Evolutionary conservation across 768 basidiomycete species (phyloP), one percentile per base, ranked within the genome.

Genomic region (Psilocybe sp.): DNA sequence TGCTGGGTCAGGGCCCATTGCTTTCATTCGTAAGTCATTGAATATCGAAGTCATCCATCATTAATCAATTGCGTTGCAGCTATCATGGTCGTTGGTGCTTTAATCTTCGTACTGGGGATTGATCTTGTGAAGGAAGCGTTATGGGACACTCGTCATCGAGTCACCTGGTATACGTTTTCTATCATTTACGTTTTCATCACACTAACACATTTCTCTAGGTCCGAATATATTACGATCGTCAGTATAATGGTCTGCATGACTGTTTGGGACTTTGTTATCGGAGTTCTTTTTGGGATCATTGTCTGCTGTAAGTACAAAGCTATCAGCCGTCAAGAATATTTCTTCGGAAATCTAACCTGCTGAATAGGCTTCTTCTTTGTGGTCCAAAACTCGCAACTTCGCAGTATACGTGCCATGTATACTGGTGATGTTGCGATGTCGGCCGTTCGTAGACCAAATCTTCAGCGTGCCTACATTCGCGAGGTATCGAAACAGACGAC

Each of bases 181-280:
- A 16, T 28, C 32, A 15, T 14, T 64, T 15, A 2, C 9, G n/a
- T 20, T 16, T 36, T 53, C 19, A 10, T 28, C 16, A 16, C 44
- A 45, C 34, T 51, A 19, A 46, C 52, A 19, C 12, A 36, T 15
- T 36, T n/a, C 41, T 50, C 11, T 42, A 87, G 85, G 69, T 75
- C 76, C 42, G 89, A 92, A 60, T 92, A 92, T 56, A 76, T 92
- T 55, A 93, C 90, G 2, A 92, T 93, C 43, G 65, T 82, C 20
- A 87, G 87, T 55, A 93, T 92, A 66, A 89, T 93, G 76, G 74
- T 95, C 19, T 86, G 84, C 51, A 98, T 98, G 96, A 95, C 93
- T 2, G 78, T 79, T 3, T 92, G 84, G 84, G 94, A 98, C 69
- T 98, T 98, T 60, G 94, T 98, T 5, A 82, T 87, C 56, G 96